Evolutionary conservation across 352 stramenopile species (phyloP), one percentile per base, ranked within the genome.

Genomic region (Phytophthora chlamydospora): DNA sequence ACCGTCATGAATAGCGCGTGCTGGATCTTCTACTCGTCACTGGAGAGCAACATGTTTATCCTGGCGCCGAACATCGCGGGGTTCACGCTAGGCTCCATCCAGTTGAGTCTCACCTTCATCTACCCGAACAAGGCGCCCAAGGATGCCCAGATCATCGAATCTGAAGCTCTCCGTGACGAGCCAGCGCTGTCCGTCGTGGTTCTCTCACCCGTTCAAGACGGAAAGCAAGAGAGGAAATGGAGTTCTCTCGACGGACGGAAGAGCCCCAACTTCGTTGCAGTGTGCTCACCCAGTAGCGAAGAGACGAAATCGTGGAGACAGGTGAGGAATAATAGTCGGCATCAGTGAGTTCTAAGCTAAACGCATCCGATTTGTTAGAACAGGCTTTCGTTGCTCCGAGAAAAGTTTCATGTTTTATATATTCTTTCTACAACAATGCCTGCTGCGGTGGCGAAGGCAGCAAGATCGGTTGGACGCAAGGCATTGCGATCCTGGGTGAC

Each of bases 61-160:
- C 38, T 79, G 6, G 40, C 63, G 4, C 75, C 75, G 4, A 74
- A 62, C 9, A 39, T 48, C 4, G 36, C 74, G 6, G 69, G 59
- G 14, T 17, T 66, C 11, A 32, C 53, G 21, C 51, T 78, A 10
- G 61, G 64, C 2, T 14, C 41, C 16, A 49, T 72, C 16, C 71
- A 83, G 40, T 38, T 78, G 39, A 39, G 58, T 13, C 65, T 83
- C n/a, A 80, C 62, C 31, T 62, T 67, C 4, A 31, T 80, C 0
- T 80, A 73, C 48, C 54, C 71, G 39, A 14, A 58, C 21, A 51
- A 66, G 21, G 3, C 34, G 4, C 9, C 29, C 8, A 41, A 31
- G 7, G 48, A 46, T 0, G 31, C 32, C n/a, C n/a, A 27, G 34
- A n/a, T 41, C 21, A 40, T 38, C 34, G 14, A 19, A 21, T 21